Percentiles rank a stretch among this genome's conserved stretches.
Evolutionary conservation across 768 basidiomycete genomes (phyloP).

Genomic region (Boletus speciosus): DNA sequence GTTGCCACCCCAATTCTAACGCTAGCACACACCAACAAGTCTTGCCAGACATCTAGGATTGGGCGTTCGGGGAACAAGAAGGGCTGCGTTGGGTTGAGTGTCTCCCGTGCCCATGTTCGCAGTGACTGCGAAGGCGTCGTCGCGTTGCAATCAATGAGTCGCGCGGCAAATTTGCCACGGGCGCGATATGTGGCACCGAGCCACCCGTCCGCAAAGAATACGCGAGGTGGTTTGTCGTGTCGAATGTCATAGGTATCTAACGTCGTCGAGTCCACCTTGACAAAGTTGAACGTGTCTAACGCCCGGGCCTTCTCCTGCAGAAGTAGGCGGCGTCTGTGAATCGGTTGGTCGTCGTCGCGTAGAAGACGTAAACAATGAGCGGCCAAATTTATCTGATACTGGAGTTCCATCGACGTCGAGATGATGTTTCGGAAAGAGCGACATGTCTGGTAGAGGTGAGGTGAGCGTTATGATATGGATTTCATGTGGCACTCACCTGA

Average conservation of each 20-base stretch:
- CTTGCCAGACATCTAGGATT: not conserved
- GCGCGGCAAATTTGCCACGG: not conserved
- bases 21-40: not conserved
- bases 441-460: not conserved
- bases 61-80: not conserved
- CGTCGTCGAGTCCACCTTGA: not conserved
- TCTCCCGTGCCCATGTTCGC: not conserved
- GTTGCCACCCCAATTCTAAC: not conserved
- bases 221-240: too few species aligned
- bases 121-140: not conserved
- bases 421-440: not conserved
- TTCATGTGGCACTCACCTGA: not conserved
- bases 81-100: not conserved
- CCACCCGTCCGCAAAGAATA: not conserved
- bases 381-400: not conserved
- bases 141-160: not conserved
- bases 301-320: not conserved
- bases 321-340: not conserved
- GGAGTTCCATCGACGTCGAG: not conserved
- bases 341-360: not conserved
- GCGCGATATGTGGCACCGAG: not conserved
- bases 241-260: not conserved
- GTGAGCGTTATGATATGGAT: not conserved
- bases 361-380: not conserved
- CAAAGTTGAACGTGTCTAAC: too few species aligned